phyloP scores from a whole-genome alignment of 352 stramenopile genomes.

The Albugo candida region DNA sequence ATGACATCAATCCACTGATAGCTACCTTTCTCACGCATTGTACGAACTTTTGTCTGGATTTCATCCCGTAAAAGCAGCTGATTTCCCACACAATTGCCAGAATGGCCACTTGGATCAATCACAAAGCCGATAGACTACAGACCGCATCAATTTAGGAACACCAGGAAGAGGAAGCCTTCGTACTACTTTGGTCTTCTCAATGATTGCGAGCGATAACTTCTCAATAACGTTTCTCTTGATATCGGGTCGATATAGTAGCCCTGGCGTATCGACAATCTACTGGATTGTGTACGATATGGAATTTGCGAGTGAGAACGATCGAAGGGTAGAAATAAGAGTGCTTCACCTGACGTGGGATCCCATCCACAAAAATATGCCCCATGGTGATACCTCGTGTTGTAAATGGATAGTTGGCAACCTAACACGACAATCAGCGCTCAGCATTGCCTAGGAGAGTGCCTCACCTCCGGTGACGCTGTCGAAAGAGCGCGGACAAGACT shows the following conservation, averaged over 20 bases:
- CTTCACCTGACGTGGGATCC: constrained; percentile 53
- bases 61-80: constrained; percentile 58
- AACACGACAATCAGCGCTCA: not conserved
- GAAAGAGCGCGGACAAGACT: constrained; percentile 60
- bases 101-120: constrained; percentile 51
- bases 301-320: not conserved
- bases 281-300: constrained; percentile 1
- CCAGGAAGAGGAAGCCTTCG: not conserved
- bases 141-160: not conserved
- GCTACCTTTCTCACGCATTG: constrained; percentile 4
- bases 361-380: constrained; percentile 71
- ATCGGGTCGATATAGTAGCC: constrained; percentile 42
- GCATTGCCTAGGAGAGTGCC: not conserved
- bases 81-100: constrained; percentile 34
- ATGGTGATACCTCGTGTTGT: constrained; percentile 76
- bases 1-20: constrained; percentile 65
- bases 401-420: constrained; percentile 79
- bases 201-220: constrained; percentile 48
- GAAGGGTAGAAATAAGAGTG: not conserved
- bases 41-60: constrained; percentile 25
- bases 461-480: constrained; percentile 60
- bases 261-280: constrained; percentile 66
- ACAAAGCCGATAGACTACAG: constrained; percentile 65
- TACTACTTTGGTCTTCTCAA: constrained; percentile 55
- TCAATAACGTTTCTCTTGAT: constrained; percentile 51